Base-by-base conservation (phyloP, 768 basidiomycete species). In the Suillus weaverae region DNA sequence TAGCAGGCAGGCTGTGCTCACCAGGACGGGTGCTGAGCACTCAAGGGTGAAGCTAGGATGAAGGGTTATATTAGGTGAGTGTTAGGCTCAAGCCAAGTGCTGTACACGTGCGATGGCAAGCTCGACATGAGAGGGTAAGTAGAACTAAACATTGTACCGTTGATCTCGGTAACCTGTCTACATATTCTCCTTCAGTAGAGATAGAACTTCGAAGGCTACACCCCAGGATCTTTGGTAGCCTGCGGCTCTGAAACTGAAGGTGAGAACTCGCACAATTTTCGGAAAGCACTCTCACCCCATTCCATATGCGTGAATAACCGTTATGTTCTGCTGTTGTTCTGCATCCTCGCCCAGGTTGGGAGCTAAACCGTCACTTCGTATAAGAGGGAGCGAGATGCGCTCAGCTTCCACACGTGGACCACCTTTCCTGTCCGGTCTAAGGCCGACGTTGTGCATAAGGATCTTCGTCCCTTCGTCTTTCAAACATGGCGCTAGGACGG, bases 241-340 rank as follows among this genome's bases (percentile, higher is more conserved):
- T 46, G 73, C 73, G 20, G 70, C 53, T 20, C 79, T 79, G 61
- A 35, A 32, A 39, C 65, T 68, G 18, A 20, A 61, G 66, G 66
- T 22, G 16, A 73, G 62, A 57, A 70, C 71, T 33, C 16, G 7
- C 68, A 65, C 13, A 2, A 35, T 22, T 13, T 14, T 10, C 1
- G 39, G 35, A 35, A 6, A 55, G 5, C 2, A 48, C 5, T 65
- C 81, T 60, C 39, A 83, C 83, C 86, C 86, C 39, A 88, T 84
- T 10, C 87, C 87, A 72, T 88, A 88, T 36, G 85, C 85, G 72
- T 88, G 86, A 20, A 86, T 78, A 2, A 87, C 81, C n/a, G 69
- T 65, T 69, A 78, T 54, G 5, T 70, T 22, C 70, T 64, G 56
- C 68, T 66, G 41, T 5, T 62, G 36, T 41, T 65, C 77, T 65